Conservation (phyloP, 2,329 filamentous ascomycete species). For the Rhexocercosporidium sp. region DNA sequence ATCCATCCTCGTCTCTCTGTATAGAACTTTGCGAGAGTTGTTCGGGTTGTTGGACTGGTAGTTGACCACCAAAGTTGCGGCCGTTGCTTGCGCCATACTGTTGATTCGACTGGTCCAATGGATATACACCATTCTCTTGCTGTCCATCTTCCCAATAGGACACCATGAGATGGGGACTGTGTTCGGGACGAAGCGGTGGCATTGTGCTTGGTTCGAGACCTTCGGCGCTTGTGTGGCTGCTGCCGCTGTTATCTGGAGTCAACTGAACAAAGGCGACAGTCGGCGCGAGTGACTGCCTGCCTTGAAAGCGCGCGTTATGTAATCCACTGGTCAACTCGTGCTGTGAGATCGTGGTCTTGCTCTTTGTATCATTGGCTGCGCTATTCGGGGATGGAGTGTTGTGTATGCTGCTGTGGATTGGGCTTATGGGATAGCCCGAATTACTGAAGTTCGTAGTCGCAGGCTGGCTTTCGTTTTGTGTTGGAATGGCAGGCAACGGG, state of each 20-base stretch:
- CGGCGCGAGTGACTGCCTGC: constrained; percentile 21
- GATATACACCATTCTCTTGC: constrained; percentile 18
- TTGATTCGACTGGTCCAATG: constrained; percentile 18
- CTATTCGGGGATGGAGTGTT: constrained; percentile 37
- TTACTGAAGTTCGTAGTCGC: constrained; percentile 25
- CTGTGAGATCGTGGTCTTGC: constrained; percentile 28
- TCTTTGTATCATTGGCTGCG: constrained; percentile 31
- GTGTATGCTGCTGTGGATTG: constrained; percentile 35
- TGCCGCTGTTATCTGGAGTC: constrained; percentile 42
- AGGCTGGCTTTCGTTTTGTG: constrained; percentile 25
- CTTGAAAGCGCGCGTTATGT: constrained; percentile 29
- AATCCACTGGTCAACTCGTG: constrained; percentile 33
- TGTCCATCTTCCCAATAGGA: constrained; percentile 35
- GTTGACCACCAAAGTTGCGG: constrained; percentile 21
- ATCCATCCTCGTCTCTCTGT: constrained; percentile 36
- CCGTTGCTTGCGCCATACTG: constrained; percentile 19
- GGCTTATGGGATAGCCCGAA: constrained; percentile 39
- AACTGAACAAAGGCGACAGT: constrained; percentile 32
- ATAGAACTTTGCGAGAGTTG: constrained; percentile 18
- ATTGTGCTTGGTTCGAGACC: constrained; percentile 36
- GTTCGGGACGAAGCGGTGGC: constrained; percentile 23
- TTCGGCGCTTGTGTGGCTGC: constrained; percentile 41
- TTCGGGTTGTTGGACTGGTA: constrained; percentile 17
- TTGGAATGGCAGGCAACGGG: constrained; percentile 26
- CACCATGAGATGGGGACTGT: constrained; percentile 35